Conservation (phyloP, 2,329 filamentous ascomycete species). For the Rhynchosporium graminicola region DNA sequence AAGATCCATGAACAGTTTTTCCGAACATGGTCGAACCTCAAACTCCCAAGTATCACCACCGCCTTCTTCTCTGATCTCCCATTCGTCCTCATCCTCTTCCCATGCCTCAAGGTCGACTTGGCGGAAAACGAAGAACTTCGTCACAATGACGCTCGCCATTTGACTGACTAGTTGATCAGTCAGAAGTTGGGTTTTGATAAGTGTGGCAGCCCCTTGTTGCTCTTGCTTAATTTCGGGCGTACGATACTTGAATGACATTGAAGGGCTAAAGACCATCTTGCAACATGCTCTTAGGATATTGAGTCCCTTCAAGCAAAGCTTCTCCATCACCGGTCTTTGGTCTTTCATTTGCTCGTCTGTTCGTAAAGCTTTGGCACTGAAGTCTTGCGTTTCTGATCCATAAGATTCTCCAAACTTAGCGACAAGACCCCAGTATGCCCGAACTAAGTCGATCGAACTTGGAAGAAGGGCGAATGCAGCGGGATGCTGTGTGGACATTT, state of each 20-base stretch:
- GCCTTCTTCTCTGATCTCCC: slow-evolving; percentile 88
- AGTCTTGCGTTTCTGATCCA: slow-evolving; percentile 47
- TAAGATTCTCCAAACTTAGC: slow-evolving; percentile 75
- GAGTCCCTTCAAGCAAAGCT: slow-evolving; percentile 79
- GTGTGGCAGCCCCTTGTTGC: slow-evolving; percentile 66
- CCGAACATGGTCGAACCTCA: slow-evolving; percentile 86
- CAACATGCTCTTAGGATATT: slow-evolving; percentile 80
- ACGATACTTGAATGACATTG: slow-evolving; percentile 81
- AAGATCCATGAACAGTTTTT: slow-evolving; percentile 90
- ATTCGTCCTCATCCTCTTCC: slow-evolving; percentile 93
- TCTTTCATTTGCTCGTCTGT: slow-evolving; percentile 49
- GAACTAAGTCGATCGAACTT: slow-evolving; percentile 73
- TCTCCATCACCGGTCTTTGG: slow-evolving; percentile 70
- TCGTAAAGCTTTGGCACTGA: slow-evolving; percentile 47
- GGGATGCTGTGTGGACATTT: slow-evolving; percentile 78
- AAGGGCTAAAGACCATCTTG: slow-evolving; percentile 79
- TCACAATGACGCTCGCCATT: slow-evolving; percentile 82
- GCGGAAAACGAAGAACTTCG: slow-evolving; percentile 84
- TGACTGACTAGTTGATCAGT: slow-evolving; percentile 75
- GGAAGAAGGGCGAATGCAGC: slow-evolving; percentile 82
- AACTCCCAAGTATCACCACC: slow-evolving; percentile 87
- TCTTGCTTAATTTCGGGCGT: slow-evolving; percentile 74
- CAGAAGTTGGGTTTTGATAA: slow-evolving; percentile 74
- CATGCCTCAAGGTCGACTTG: slow-evolving; percentile 84
- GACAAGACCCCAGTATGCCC: slow-evolving; percentile 83